A percentile compares a stretch with the other conserved stretches of the same genome.
Conservation (phyloP, 2,329 filamentous ascomycete genomes). For the Alternaria ethzedia region DNA sequence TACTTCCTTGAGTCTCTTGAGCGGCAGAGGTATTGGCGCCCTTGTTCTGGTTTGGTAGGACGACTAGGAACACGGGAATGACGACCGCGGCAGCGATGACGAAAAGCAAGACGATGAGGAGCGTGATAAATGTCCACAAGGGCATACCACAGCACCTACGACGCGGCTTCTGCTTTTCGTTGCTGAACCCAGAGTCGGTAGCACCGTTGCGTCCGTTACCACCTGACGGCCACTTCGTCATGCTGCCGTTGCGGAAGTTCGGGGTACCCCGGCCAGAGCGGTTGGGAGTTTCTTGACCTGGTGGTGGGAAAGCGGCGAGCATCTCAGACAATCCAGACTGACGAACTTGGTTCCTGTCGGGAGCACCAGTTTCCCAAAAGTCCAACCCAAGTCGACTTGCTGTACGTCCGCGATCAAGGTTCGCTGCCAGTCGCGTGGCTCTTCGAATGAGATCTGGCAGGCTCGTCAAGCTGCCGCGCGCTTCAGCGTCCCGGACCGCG, state of each 20-base stretch:
- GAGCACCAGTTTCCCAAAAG: conserved; percentile 52
- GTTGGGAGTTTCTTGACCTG: conserved; percentile 55
- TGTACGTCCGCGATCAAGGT: conserved; percentile 82
- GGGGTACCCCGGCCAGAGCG: conserved; percentile 37
- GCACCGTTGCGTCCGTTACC: conserved; percentile 12
- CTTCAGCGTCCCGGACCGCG: conserved; percentile 79
- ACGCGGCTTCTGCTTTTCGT: conserved; percentile 47
- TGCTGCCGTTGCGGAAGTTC: conserved; percentile 31
- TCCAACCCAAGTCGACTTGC: conserved; percentile 64
- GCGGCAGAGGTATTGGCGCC: conserved; percentile 20
- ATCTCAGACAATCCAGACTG: conserved; percentile 67
- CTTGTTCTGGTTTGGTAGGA: conserved; percentile 59
- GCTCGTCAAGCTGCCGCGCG: conserved; percentile 88
- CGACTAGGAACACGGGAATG: conserved; percentile 72
- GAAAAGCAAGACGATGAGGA: conserved; percentile 69
- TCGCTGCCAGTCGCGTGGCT: conserved; percentile 83
- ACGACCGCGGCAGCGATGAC: conserved; percentile 82
- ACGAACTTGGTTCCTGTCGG: conserved; percentile 42
- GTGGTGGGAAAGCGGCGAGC: conserved; percentile 69
- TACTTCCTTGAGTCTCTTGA: conserved; percentile 22
- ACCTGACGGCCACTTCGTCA: conserved; percentile 40
- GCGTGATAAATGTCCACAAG: conserved; percentile 75
- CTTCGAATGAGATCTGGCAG: conserved; percentile 88
- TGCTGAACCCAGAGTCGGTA: conserved; percentile 27
- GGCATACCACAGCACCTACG: conserved; percentile 85